These are phyloP conservation scores for Alternaria conjuncta DNA, from an alignment of 2,329 filamentous ascomycete species.

Conservation along the genomic window DNA sequence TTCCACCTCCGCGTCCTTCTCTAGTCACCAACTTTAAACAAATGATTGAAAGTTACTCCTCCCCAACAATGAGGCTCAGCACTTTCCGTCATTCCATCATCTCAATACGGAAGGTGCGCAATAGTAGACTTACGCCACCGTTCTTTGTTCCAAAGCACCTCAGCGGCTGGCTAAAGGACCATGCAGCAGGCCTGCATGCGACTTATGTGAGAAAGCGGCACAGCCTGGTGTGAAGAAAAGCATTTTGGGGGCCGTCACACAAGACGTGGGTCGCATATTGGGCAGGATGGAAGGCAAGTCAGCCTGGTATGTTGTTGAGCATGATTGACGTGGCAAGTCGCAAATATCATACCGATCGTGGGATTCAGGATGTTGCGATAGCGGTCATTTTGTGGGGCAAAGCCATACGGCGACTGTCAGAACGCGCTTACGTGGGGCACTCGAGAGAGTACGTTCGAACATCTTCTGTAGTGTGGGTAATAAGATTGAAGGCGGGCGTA, in stretches of 20 bases:
- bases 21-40: neutral
- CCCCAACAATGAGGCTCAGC: neutral
- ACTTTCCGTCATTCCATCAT: neutral
- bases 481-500: neutral
- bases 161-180: slow-evolving; percentile 8
- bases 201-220: slow-evolving; percentile 8
- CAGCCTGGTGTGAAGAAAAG: neutral
- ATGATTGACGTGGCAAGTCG: neutral
- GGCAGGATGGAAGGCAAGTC: neutral
- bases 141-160: slow-evolving; percentile 2
- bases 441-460: neutral
- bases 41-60: neutral
- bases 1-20: neutral
- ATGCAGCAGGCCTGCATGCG: neutral
- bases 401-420: neutral
- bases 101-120: neutral
- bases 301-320: neutral
- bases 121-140: neutral
- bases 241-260: neutral
- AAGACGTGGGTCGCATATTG: neutral
- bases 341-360: neutral
- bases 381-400: neutral
- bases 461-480: neutral
- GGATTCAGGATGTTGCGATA: neutral
- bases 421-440: neutral